A percentile compares a stretch with the other conserved stretches of the same genome.
Evolutionary conservation across 495 filamentous ascomycete species (phyloP).

Genomic region (Daldinia decipiens): DNA sequence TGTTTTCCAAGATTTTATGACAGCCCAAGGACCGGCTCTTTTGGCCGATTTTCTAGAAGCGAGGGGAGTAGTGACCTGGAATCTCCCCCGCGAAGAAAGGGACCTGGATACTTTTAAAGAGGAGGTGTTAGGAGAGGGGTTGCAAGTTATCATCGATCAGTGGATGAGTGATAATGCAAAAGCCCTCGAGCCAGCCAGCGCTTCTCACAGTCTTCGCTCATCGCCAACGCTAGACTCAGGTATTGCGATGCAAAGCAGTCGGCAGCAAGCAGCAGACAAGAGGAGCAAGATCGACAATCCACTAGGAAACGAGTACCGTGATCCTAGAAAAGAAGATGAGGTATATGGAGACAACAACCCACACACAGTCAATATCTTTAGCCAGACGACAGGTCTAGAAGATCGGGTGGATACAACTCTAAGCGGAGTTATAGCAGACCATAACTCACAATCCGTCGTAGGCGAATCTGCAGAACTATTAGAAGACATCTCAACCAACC

Average conservation of each 20-base stretch:
- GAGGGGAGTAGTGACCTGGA: slow-evolving; percentile 26
- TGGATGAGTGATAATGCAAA: slow-evolving; percentile 40
- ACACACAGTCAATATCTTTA: background rate
- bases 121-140: slow-evolving; percentile 33
- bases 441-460: background rate
- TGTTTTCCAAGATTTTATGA: slow-evolving; percentile 42
- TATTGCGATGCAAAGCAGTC: slow-evolving; percentile 25
- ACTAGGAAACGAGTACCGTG: background rate
- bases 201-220: slow-evolving; percentile 32
- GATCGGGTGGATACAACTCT: background rate
- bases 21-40: slow-evolving; percentile 33
- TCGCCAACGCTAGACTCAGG: slow-evolving; percentile 37
- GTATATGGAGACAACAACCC: slow-evolving; percentile 6
- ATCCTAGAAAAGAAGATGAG: background rate
- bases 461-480: background rate
- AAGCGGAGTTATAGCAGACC: background rate
- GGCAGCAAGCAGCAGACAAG: slow-evolving; percentile 3
- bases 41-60: slow-evolving; percentile 31
- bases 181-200: slow-evolving; percentile 9
- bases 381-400: background rate
- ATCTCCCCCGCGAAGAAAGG: slow-evolving; percentile 35
- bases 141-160: slow-evolving; percentile 44
- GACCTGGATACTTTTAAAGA: slow-evolving; percentile 37
- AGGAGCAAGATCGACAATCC: background rate
- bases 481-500: background rate